These are phyloP conservation scores for Malus asiatica DNA, from an alignment of 306 rosid genomes.

Conservation along the genomic window DNA sequence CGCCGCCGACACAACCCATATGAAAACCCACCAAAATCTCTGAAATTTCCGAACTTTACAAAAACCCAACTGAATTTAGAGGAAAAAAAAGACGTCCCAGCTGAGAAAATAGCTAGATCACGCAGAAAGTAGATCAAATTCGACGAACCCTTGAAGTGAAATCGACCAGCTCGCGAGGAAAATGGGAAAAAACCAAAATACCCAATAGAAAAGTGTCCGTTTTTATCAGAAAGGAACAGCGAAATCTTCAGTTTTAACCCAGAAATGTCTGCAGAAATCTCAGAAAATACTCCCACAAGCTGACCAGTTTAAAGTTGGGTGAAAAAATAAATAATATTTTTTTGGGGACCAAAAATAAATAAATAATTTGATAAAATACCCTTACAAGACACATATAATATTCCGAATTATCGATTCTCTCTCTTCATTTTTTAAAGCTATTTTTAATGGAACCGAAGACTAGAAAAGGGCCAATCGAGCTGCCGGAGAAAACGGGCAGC, in stretches of 20 bases:
- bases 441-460: conserved; percentile 25
- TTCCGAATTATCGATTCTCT: conserved; percentile 28
- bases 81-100: conserved; percentile 14
- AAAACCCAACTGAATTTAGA: conserved; percentile 17
- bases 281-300: conserved; percentile 39
- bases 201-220: conserved; percentile 10
- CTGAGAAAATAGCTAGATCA: conserved; percentile 34
- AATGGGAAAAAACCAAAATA: neutral
- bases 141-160: conserved; percentile 15
- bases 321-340: neutral
- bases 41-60: conserved; percentile 27
- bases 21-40: conserved; percentile 3
- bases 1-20: conserved; percentile 11
- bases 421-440: neutral
- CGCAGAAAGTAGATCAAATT: conserved; percentile 30
- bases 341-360: neutral
- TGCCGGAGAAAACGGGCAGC: conserved; percentile 39
- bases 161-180: conserved; percentile 20
- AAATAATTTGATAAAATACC: neutral
- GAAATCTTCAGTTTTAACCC: conserved; percentile 34
- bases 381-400: conserved; percentile 10
- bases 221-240: conserved; percentile 15
- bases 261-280: conserved; percentile 65
- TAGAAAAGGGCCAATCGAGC: conserved; percentile 18
- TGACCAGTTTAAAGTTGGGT: conserved; percentile 53